phyloP scores from a whole-genome alignment of 1,139 yeast genomes.

The Magnusiomyces ingens region DNA sequence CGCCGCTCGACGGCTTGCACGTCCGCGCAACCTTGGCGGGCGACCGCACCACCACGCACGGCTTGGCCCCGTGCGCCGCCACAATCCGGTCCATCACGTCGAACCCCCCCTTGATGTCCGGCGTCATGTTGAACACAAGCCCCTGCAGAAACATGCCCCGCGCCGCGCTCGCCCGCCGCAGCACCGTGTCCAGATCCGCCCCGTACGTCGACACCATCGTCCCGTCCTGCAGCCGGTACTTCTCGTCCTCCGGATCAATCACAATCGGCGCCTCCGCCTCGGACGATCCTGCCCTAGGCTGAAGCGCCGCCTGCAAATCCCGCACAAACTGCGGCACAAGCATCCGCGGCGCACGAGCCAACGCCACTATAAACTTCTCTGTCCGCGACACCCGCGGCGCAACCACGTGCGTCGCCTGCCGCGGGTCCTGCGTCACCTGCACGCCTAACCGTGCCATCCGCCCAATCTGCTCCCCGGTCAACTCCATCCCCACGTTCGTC shows the following conservation, averaged over 20 bases:
- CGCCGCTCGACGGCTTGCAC: slow-evolving; percentile 25
- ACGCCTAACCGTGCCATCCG: slow-evolving; percentile 24
- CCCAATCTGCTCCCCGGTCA: too few relatives aligned
- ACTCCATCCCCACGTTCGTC: too few relatives aligned
- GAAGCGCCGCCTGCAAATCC: slow-evolving; percentile 19
- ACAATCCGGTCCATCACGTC: slow-evolving; percentile 56
- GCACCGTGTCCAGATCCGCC: slow-evolving; percentile 3
- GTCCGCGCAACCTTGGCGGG: slow-evolving; percentile 19
- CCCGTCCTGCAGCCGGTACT: slow-evolving; percentile 12
- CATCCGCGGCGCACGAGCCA: slow-evolving; percentile 39
- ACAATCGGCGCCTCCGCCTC: slow-evolving; percentile 18
- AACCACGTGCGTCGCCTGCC: slow-evolving; percentile 35
- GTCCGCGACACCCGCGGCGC: slow-evolving; percentile 81
- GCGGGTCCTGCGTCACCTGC: slow-evolving; percentile 27
- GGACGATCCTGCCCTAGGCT: not conserved
- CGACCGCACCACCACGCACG: slow-evolving; percentile 17
- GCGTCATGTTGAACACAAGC: slow-evolving; percentile 10
- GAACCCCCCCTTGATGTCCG: slow-evolving; percentile 59
- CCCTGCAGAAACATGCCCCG: slow-evolving; percentile 9
- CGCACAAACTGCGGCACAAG: slow-evolving; percentile 30
- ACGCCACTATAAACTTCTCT: slow-evolving; percentile 62
- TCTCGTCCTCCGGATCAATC: slow-evolving; percentile 26
- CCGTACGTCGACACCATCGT: not conserved
- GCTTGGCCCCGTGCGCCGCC: slow-evolving; percentile 51
- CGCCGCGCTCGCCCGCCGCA: slow-evolving; percentile 3